Evolutionary conservation across 768 basidiomycete genomes (phyloP), one percentile per base, ranked within the genome.

Genomic region (Holtermannia corniformis): DNA sequence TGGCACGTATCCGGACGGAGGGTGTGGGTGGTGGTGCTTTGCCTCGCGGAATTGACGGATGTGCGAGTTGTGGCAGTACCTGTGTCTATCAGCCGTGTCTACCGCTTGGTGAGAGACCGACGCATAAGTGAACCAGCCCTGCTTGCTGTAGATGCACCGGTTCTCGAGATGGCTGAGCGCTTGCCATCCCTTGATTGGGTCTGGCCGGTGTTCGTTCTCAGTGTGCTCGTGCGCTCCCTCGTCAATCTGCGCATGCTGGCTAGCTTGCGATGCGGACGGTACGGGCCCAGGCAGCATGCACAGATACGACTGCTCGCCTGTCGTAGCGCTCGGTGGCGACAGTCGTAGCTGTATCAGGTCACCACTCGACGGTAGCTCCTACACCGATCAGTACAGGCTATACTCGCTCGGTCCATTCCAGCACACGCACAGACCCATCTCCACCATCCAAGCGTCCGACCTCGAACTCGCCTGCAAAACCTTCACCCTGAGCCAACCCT

Each of bases 31-130:
- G 50, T 80, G 72, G 67, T 81, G 82, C 60, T 76, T 68, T 54
- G 85, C 76, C 71, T 91, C 90, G 73, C 86, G 86, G 78, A 97
- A 99, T 74, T 99, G 95, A 53, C 92, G 84, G 56, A 97, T 89
- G 74, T 95, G 84, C 48, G 82, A 80, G 72, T 91, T 87, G 75
- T 99, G 91, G 76, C 93, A 75, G 61, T 73, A 73, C 11, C 65
- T 66, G 41, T 37, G 32, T 37, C 54, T 52, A 53, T 14, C 20
- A 61, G 49, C 58, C 54, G 43, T 3, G 5, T 2, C 5, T 11
- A 2, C n/a, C 21, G 25, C 0, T n/a, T 25, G 22, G 12, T 13
- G 10, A 16, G 26, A 25, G n/a, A 65, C 68, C 59, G 87, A 95
- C 46, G 88, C 84, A 75, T 97, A 97, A 32, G 91, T 97, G 76